A percentile compares a stretch with the other conserved stretches of the same genome.
Conservation (phyloP, 306 rosid genomes). For the Inga laurina region DNA sequence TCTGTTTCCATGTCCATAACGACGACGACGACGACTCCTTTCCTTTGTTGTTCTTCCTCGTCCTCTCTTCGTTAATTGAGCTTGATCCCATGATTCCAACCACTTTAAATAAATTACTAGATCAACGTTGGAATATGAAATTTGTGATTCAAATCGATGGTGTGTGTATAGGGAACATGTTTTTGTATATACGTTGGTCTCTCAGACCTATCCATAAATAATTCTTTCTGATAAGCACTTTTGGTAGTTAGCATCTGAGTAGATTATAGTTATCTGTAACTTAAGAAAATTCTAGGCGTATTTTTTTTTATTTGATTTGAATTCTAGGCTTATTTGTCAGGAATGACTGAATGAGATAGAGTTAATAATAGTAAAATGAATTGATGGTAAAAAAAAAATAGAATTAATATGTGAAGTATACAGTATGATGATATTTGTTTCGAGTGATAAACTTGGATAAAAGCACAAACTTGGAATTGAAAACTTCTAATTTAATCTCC, state of each 20-base stretch:
- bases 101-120: neutral
- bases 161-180: neutral
- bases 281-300: neutral
- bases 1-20: constrained; percentile 50
- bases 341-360: neutral
- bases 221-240: too few species aligned
- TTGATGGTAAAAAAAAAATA: neutral
- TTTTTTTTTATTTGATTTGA: neutral
- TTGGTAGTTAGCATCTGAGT: neutral
- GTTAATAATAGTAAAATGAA: neutral
- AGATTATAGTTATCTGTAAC: neutral
- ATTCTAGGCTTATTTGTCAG: neutral
- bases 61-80: neutral
- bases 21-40: neutral
- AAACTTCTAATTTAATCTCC: neutral
- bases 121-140: neutral
- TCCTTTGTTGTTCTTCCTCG: neutral
- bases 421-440: neutral
- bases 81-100: neutral
- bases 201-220: neutral
- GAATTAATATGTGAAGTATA: too few species aligned
- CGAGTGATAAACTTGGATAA: neutral
- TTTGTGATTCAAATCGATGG: neutral
- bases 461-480: neutral
- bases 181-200: neutral